phyloP scores from a whole-genome alignment of 2,329 filamentous ascomycete genomes.

The Aspergillus novofumigatus region DNA sequence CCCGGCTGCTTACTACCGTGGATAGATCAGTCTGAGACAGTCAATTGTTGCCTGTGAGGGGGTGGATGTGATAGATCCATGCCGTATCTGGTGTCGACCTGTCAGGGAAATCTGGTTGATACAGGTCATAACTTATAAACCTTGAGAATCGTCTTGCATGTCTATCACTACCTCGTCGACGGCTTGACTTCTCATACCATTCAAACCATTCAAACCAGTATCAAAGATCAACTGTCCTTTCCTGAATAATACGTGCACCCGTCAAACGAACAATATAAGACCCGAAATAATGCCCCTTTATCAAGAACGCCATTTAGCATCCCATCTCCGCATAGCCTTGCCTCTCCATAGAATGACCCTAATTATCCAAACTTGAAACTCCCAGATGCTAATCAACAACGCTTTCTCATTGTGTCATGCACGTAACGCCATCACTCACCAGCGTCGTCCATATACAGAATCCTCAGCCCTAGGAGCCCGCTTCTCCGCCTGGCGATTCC shows the following conservation, averaged over 20 bases:
- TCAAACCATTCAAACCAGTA: too few relatives aligned
- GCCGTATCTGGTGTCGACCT: neutral
- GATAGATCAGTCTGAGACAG: neutral
- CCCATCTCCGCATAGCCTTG: neutral
- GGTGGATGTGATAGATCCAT: neutral
- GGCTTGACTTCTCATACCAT: too few relatives aligned
- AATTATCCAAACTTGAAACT: neutral
- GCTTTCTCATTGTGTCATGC: neutral
- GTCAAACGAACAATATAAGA: neutral
- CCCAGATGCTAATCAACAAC: neutral
- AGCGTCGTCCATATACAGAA: conserved; percentile 26
- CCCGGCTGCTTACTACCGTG: neutral
- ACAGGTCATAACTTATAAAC: too few relatives aligned
- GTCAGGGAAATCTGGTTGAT: neutral
- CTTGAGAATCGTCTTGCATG: too few relatives aligned
- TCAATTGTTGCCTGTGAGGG: neutral
- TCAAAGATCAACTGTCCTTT: neutral
- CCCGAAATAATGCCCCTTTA: neutral
- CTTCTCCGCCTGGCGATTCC: conserved; percentile 10
- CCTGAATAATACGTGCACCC: neutral
- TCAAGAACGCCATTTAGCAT: neutral
- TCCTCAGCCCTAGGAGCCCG: conserved; percentile 14
- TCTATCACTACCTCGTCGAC: too few relatives aligned
- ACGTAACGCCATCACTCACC: conserved; percentile 9
- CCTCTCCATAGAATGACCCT: neutral